Evolutionary conservation across 2,329 filamentous ascomycete species (phyloP).

Genomic region (Paecilomyces niveus): DNA sequence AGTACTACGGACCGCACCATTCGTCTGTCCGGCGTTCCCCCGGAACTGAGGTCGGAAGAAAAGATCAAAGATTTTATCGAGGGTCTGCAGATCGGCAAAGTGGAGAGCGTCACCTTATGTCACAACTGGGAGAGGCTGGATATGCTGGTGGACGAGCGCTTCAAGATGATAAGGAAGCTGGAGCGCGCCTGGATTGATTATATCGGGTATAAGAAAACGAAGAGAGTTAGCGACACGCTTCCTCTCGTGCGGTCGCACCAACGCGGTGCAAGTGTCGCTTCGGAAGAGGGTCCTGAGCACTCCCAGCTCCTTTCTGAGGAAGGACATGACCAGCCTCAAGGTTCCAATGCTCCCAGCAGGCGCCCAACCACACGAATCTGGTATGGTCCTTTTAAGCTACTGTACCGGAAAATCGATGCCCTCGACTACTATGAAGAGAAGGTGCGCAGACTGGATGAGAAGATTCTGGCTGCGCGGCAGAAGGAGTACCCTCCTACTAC

Average conservation of each 20-base stretch:
- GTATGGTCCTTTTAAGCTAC: slow-evolving; percentile 68
- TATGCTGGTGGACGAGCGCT: slow-evolving; percentile 60
- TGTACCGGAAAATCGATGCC: slow-evolving; percentile 70
- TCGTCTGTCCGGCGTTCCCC: slow-evolving; percentile 79
- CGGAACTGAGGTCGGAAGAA: slow-evolving; percentile 68
- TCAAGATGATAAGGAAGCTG: slow-evolving; percentile 59
- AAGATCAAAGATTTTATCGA: slow-evolving; percentile 84
- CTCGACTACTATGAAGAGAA: slow-evolving; percentile 93
- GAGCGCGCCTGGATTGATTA: slow-evolving; percentile 80
- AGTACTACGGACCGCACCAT: slow-evolving; percentile 96
- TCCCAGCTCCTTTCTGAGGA: slow-evolving; percentile 51
- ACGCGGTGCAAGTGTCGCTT: slow-evolving; percentile 22
- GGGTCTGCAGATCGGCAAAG: slow-evolving; percentile 77
- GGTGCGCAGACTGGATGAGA: slow-evolving; percentile 68
- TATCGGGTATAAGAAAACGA: slow-evolving; percentile 51
- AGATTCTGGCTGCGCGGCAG: slow-evolving; percentile 62
- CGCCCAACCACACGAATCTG: slow-evolving; percentile 65
- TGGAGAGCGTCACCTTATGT: slow-evolving; percentile 81
- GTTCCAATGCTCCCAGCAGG: slow-evolving; percentile 42
- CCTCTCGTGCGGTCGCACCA: slow-evolving; percentile 45
- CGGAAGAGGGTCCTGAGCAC: slow-evolving; percentile 49
- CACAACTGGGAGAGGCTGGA: slow-evolving; percentile 82
- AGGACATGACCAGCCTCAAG: slow-evolving; percentile 29
- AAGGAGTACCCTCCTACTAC: slow-evolving; percentile 72
- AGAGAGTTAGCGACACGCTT: slow-evolving; percentile 35